phyloP scores from a whole-genome alignment of 2,329 filamentous ascomycete species.

The Fusarium sp. region DNA sequence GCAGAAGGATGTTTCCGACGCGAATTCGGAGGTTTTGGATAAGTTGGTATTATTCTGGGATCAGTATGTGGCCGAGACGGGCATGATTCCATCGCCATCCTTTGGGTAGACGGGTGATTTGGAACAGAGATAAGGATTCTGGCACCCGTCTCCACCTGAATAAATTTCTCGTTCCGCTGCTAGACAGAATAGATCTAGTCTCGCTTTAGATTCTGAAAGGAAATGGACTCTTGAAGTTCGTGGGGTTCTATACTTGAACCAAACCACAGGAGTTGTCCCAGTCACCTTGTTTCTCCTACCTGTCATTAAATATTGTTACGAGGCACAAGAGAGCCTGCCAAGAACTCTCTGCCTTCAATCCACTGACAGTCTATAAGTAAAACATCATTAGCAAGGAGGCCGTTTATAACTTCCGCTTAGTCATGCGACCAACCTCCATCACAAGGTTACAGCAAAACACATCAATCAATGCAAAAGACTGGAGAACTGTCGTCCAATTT shows the following conservation, averaged over 20 bases:
- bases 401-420: neutral
- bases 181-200: too few species aligned
- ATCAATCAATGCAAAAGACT: neutral
- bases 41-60: neutral
- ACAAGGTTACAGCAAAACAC: too few species aligned
- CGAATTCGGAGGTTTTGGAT: conserved; percentile 10
- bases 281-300: too few species aligned
- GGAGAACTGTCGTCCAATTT: neutral
- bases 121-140: neutral
- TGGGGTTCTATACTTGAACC: neutral
- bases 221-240: neutral
- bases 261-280: neutral
- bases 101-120: neutral
- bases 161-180: too few species aligned
- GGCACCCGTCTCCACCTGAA: neutral
- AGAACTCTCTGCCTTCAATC: neutral
- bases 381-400: neutral
- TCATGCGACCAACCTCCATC: neutral
- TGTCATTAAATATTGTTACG: neutral
- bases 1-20: neutral
- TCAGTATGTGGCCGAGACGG: neutral
- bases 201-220: neutral
- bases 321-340: neutral
- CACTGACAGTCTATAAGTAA: neutral
- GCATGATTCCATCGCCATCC: neutral